These are phyloP conservation scores for Kurtzmaniella quercitrusa DNA, from an alignment of 1,139 yeast species.

Conservation along the genomic window DNA sequence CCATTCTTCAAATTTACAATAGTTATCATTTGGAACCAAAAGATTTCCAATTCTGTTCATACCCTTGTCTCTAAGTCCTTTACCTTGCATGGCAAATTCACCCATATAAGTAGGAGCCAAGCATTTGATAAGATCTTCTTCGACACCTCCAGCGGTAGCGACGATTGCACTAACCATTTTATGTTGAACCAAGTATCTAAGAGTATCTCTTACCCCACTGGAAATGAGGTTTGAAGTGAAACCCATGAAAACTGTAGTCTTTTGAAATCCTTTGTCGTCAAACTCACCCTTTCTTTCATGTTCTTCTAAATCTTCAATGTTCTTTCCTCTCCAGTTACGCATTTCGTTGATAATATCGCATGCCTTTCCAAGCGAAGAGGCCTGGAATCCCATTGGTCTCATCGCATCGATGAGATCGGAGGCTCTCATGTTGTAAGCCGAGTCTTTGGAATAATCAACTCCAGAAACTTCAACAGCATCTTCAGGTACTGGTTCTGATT, in stretches of 20 bases:
- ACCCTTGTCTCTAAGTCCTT: slow-evolving; percentile 84
- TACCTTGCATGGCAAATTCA: slow-evolving; percentile 79
- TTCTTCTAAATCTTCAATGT: slow-evolving; percentile 58
- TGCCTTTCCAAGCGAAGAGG: slow-evolving; percentile 77
- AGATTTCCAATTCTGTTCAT: slow-evolving; percentile 96
- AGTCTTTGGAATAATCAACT: slow-evolving; percentile 77
- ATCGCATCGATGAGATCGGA: slow-evolving; percentile 73
- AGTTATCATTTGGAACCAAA: slow-evolving; percentile 95
- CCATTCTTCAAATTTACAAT: slow-evolving; percentile 98
- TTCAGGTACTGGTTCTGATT: slow-evolving; percentile 82
- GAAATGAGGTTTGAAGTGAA: slow-evolving; percentile 96
- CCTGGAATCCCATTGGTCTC: slow-evolving; percentile 98
- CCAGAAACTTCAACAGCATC: slow-evolving; percentile 77
- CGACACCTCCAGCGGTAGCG: slow-evolving; percentile 96
- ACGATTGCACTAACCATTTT: slow-evolving; percentile 94
- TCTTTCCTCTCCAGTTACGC: slow-evolving; percentile 89
- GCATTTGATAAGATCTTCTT: slow-evolving; percentile 94
- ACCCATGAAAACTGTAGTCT: slow-evolving; percentile 89
- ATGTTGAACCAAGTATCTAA: slow-evolving; percentile 84
- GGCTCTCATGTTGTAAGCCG: slow-evolving; percentile 69
- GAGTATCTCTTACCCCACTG: slow-evolving; percentile 88
- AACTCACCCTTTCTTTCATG: slow-evolving; percentile 71
- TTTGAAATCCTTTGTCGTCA: slow-evolving; percentile 78
- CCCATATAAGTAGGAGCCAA: slow-evolving; percentile 95
- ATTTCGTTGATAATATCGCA: slow-evolving; percentile 88